Evolutionary conservation across 2,329 filamentous ascomycete genomes (phyloP), one percentile per base, ranked within the genome.

Genomic region (Aureobasidium leucospermi): DNA sequence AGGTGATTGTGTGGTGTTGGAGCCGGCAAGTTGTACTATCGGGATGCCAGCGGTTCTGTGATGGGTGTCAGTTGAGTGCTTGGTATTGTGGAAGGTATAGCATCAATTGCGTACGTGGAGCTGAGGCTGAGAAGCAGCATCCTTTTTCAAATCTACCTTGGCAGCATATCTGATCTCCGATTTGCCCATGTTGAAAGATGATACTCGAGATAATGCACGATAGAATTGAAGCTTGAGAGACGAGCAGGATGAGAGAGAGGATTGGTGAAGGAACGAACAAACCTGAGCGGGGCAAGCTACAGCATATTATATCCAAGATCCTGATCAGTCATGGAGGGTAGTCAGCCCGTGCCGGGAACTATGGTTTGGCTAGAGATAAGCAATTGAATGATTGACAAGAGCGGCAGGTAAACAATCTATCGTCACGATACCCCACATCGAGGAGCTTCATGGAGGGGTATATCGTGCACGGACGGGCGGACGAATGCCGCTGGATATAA

Each of bases 21-120:
- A 4, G 1, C n/a, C 10, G 51, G 7, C 2, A 13, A n/a, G 16
- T 9, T 79, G 56, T 79, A 91, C 89, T 87, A 65, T 96, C 91
- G 38, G 92, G 92, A 69, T 96, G 92, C 92, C 91, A 96, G 71
- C 91, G 81, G 69, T 96, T 96, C 88, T 90, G 19, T 90, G n/a
- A 28, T 41, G 7, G 9, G 13, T n/a, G 61, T 60, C 23, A 49
- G 19, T 60, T 29, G 34, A 41, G 15, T 38, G 11, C 36, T 13
- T 41, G n/a, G 23, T 23, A 23, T 23, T 8, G 23, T 16, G 8
- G 4, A 15, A 9, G 6, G 34, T 42, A n/a, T 28, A 23, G 28
- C 4, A 15, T 10, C 23, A 32, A 10, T 16, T 15, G 73, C 84
- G 69, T 78, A 89, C 87, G 74, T 93, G 89, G 9, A 92, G 75